Conservation (phyloP, 1,284 basidiomycete genomes). For the Omphalotus olearius region DNA sequence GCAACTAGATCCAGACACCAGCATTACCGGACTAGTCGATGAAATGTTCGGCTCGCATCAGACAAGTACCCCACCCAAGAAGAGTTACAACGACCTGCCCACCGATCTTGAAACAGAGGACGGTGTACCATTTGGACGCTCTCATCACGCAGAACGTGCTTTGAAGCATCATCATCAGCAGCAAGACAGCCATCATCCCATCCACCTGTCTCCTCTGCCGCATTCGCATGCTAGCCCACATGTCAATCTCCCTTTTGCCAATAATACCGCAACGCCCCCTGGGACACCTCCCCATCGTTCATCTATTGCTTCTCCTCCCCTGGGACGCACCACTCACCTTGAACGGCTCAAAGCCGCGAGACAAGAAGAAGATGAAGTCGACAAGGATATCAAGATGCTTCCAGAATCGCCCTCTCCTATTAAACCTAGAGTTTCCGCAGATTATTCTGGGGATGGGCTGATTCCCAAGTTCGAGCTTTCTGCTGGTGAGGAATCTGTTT, state of each 20-base stretch:
- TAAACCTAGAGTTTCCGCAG: conserved; percentile 27
- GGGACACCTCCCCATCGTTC: conserved; percentile 9
- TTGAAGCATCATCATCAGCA: conserved; percentile 33
- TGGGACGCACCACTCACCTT: conserved; percentile 44
- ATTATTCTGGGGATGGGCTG: conserved; percentile 29
- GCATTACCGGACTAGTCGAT: conserved; percentile 60
- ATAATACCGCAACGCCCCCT: conserved; percentile 16
- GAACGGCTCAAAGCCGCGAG: conserved; percentile 39
- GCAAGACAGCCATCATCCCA: conserved; percentile 10
- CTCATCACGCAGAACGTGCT: conserved; percentile 58
- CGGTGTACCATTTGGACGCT: conserved; percentile 64
- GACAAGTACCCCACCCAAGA: conserved; percentile 17
- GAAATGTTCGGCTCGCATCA: conserved; percentile 41
- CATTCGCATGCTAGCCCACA: conserved; percentile 25
- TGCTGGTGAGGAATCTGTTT: conserved; percentile 18
- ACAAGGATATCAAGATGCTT: conserved; percentile 41
- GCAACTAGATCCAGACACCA: conserved; percentile 44
- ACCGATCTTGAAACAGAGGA: conserved; percentile 54
- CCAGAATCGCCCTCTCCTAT: conserved; percentile 62
- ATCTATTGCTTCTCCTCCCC: conserved; percentile 32
- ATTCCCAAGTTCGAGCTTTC: conserved; percentile 43
- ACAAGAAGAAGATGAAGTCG: conserved; percentile 34
- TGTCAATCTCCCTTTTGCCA: conserved; percentile 18
- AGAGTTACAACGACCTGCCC: conserved; percentile 32
- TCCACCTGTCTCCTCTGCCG: conserved; percentile 22